phyloP scores from a whole-genome alignment of 495 filamentous ascomycete species.

The Podospora appendiculata region DNA sequence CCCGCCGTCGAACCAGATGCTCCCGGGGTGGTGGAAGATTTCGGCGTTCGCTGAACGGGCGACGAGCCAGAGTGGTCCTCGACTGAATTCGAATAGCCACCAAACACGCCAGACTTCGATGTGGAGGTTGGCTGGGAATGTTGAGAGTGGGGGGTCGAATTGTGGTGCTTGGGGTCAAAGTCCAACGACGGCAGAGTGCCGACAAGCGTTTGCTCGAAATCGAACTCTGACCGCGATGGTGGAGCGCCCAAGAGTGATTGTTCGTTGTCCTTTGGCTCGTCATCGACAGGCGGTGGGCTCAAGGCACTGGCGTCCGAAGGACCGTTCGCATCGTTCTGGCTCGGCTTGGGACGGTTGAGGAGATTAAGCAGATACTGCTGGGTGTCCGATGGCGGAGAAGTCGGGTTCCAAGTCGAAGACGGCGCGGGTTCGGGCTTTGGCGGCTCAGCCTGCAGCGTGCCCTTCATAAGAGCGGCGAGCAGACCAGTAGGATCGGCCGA shows the following conservation, averaged over 20 bases:
- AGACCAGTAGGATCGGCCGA: slow-evolving; percentile 40
- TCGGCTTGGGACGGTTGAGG: slow-evolving; percentile 45
- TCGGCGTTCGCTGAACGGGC: slow-evolving; percentile 30
- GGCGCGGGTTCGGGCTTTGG: slow-evolving; percentile 27
- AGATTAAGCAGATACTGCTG: slow-evolving; percentile 46
- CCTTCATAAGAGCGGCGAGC: slow-evolving; percentile 47
- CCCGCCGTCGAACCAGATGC: slow-evolving; percentile 14
- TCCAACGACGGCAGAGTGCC: slow-evolving; percentile 9
- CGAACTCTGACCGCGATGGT: slow-evolving; percentile 26
- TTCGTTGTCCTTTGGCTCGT: slow-evolving; percentile 16
- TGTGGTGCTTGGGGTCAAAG: slow-evolving; percentile 27
- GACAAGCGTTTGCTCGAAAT: slow-evolving; percentile 21
- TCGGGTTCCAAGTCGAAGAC: slow-evolving; percentile 28
- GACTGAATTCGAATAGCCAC: slow-evolving; percentile 23
- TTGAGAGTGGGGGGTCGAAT: slow-evolving; percentile 32
- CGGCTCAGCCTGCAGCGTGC: slow-evolving; percentile 30
- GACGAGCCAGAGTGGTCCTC: slow-evolving; percentile 25
- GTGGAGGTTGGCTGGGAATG: slow-evolving; percentile 25
- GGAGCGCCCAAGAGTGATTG: slow-evolving; percentile 18
- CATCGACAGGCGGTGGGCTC: slow-evolving; percentile 29
- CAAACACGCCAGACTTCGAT: slow-evolving; percentile 12
- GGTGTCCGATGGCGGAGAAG: slow-evolving; percentile 37
- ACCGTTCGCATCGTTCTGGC: slow-evolving; percentile 39
- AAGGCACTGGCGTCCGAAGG: slow-evolving; percentile 29
- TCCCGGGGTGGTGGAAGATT: slow-evolving; percentile 33